A percentile compares a stretch with the other conserved stretches of the same genome.
phyloP scores from a whole-genome alignment of 345 rosid genomes.

The Corchorus olitorius region DNA sequence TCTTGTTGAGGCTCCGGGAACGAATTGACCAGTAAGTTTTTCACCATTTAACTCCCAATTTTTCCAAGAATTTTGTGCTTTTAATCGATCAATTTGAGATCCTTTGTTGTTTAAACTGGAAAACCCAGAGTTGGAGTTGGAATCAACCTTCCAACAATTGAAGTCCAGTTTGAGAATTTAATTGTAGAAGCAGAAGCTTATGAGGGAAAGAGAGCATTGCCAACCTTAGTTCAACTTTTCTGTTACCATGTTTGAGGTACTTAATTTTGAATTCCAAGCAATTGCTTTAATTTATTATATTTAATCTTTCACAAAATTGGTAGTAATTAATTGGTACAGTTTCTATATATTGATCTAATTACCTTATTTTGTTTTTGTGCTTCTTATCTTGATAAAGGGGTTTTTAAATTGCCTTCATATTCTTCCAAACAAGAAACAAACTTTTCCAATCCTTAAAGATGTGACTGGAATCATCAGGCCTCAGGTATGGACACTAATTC shows the following conservation, averaged over 20 bases:
- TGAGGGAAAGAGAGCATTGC: constrained; percentile 59
- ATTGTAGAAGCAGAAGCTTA: constrained; percentile 59
- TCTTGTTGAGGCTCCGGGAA: background rate
- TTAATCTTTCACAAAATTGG: background rate
- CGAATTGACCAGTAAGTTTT: background rate
- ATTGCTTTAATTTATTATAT: too few relatives aligned
- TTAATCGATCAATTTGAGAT: too few relatives aligned
- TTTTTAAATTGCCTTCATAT: too few relatives aligned
- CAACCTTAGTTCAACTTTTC: constrained; percentile 52
- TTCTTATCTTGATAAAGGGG: too few relatives aligned
- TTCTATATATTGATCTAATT: background rate
- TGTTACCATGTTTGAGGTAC: constrained; percentile 53
- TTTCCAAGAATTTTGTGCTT: background rate
- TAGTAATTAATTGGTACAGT: too few relatives aligned
- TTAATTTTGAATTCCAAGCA: background rate
- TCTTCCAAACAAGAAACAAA: too few relatives aligned
- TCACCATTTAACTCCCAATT: too few relatives aligned
- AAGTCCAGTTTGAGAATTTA: constrained; percentile 77
- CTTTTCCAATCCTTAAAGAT: too few relatives aligned
- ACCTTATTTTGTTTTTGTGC: too few relatives aligned
- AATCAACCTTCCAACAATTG: constrained; percentile 76
- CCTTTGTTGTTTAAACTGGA: too few relatives aligned
- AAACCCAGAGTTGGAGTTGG: constrained; percentile 82
- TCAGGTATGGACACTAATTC: too few relatives aligned
- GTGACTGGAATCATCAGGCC: too few relatives aligned